phyloP scores from a whole-genome alignment of 345 rosid genomes.

The Citrus medica region DNA sequence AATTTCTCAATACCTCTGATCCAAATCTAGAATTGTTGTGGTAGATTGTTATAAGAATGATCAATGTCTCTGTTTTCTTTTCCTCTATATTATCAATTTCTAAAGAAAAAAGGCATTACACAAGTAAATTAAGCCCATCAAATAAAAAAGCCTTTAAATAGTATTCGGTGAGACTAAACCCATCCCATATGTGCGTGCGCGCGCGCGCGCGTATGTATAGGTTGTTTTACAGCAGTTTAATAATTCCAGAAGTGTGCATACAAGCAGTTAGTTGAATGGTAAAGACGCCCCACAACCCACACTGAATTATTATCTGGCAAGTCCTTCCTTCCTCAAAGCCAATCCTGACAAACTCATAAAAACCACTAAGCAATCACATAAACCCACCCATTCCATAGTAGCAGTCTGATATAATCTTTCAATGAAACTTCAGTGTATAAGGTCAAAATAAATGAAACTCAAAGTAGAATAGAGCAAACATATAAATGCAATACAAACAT shows the following conservation, averaged over 20 bases:
- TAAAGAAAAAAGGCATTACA: background rate
- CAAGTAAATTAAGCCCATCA: background rate
- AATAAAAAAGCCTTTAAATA: background rate
- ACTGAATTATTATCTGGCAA: background rate
- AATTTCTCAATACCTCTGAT: background rate
- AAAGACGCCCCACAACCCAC: background rate
- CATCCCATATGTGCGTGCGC: no score
- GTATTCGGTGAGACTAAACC: background rate
- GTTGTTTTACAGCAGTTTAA: background rate
- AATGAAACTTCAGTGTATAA: background rate
- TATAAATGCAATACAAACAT: background rate
- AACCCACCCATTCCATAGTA: background rate
- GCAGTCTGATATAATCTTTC: background rate
- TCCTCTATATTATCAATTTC: background rate
- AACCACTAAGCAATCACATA: background rate
- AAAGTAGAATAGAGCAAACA: background rate
- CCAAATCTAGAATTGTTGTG: background rate
- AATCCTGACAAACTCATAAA: constrained; percentile 11
- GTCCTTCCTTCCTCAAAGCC: constrained; percentile 1
- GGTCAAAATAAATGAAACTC: background rate
- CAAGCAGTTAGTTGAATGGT: background rate
- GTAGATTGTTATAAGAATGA: background rate
- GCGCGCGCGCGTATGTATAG: background rate
- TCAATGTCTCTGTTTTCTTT: background rate
- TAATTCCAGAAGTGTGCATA: background rate